phyloP scores from a whole-genome alignment of 257 asterid genomes.

The Mitragyna speciosa region DNA sequence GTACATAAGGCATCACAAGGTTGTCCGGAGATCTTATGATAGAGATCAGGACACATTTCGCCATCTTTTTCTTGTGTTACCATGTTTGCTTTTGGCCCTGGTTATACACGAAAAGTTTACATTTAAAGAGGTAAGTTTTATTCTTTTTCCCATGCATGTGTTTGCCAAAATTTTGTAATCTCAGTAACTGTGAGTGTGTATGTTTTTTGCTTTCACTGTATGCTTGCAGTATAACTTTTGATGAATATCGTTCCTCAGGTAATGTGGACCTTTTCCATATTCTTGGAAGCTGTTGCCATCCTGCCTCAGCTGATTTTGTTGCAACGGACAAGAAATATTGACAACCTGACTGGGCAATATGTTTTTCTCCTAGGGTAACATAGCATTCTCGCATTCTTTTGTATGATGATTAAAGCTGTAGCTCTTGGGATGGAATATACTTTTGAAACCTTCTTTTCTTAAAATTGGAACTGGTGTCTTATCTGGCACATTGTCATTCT shows the following conservation, averaged over 20 bases:
- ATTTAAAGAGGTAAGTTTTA: conserved; percentile 53
- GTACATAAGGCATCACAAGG: conserved; percentile 80
- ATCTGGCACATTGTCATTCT: background rate
- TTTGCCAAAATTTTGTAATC: background rate
- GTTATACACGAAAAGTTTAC: conserved; percentile 66
- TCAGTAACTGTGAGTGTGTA: background rate
- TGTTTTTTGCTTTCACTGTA: background rate
- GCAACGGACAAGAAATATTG: conserved; percentile 86
- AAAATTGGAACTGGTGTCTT: background rate
- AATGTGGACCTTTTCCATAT: conserved; percentile 82
- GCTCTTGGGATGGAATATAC: background rate
- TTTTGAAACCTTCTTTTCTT: background rate
- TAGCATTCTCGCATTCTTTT: background rate
- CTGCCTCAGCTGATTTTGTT: conserved; percentile 83
- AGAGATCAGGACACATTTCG: conserved; percentile 90
- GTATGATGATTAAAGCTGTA: background rate
- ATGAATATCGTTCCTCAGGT: conserved; percentile 39
- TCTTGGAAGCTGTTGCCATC: conserved; percentile 85
- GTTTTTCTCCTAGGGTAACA: conserved; percentile 75
- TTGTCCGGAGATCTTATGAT: conserved; percentile 83
- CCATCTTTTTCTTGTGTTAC: conserved; percentile 63
- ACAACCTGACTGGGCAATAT: conserved; percentile 89
- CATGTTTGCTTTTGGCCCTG: conserved; percentile 69
- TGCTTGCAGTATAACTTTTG: conserved; percentile 4
- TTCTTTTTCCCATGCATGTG: background rate